Base-by-base conservation (phyloP, 2,329 filamentous ascomycete genomes). In the Paraphoma chrysanthemicola region DNA sequence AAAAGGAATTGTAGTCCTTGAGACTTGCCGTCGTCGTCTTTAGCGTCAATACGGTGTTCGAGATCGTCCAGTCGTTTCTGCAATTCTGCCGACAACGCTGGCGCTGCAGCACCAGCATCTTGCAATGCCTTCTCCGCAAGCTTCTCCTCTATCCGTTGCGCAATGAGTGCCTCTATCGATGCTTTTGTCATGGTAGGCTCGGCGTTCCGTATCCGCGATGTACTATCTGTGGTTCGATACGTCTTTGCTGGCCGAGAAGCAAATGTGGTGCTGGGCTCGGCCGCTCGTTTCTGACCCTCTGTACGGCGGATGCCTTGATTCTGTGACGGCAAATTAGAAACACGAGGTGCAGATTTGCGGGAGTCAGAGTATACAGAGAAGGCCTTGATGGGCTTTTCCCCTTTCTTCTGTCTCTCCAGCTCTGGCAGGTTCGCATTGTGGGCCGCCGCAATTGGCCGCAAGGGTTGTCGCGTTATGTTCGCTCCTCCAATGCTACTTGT, bases 91-190 rank as follows among this genome's bases (percentile, higher is more conserved):
- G 88, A 91, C 38, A 94, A 83, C 73, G 82, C 53, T 55, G 77
- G 72, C 64, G 78, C 60, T 66, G 78, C 53, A 56, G 80, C 72
- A 56, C 84, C 77, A 14, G 83, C 78, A 42, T 89, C 86, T 60
- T 85, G 84, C 14, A 86, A 71, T 1, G 86, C 87, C 51, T 90
- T 86, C n/a, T 89, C 88, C 0, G 93, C 92, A 1, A 98, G 82
- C 36, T 95, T 93, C 78, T 97, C 93, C 57, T 90, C 89, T 0
- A 98, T 91, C 70, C 96, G 96, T 67, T 90, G 91, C 76, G 97
- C 91, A 1, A 98, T 92, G 79, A 97, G 88, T 39, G 93, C 91
- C 74, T 97, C 93, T 57, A 98, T 96, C 50, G 88, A 89, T 11
- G 88, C 89, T 16, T 78, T 85, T 64, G 83, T 75, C 80, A 84